Evolutionary conservation across 768 basidiomycete genomes (phyloP).

Genomic region (Boletus speciosus): DNA sequence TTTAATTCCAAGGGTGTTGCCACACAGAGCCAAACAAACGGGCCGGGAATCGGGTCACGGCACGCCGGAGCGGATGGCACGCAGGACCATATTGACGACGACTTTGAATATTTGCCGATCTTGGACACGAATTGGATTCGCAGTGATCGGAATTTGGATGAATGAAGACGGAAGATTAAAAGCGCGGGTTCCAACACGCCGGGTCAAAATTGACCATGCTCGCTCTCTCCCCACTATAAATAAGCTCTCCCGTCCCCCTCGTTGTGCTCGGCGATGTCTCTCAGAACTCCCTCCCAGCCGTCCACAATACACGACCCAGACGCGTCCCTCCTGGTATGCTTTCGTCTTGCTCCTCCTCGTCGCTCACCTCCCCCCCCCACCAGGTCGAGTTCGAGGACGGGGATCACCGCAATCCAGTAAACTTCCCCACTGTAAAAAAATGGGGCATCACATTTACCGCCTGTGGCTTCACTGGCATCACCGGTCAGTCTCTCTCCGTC

Average conservation of each 20-base stretch:
- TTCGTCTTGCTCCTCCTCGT: not conserved
- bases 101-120: constrained; percentile 10
- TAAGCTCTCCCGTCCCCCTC: not conserved
- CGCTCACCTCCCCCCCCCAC: not conserved
- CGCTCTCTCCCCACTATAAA: constrained; percentile 12
- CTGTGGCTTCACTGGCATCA: constrained; percentile 32
- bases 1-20: constrained; percentile 25
- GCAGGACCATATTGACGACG: not conserved
- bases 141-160: constrained; percentile 3
- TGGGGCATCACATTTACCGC: constrained; percentile 39
- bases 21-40: constrained; percentile 18
- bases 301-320: constrained; percentile 18
- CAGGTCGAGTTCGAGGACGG: constrained; percentile 41
- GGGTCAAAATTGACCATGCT: constrained; percentile 12
- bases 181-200: not conserved
- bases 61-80: not conserved
- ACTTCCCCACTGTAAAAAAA: constrained; percentile 38
- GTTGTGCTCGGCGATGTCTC: constrained; percentile 8
- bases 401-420: constrained; percentile 40
- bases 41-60: not conserved
- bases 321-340: constrained; percentile 12
- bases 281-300: constrained; percentile 5
- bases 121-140: constrained; percentile 6
- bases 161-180: not conserved
- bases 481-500: constrained; percentile 22